Evolutionary conservation across 176 grass and related monocot genomes (phyloP), one percentile per base, ranked within the genome.

Genomic region (Phoenix dactylifera): DNA sequence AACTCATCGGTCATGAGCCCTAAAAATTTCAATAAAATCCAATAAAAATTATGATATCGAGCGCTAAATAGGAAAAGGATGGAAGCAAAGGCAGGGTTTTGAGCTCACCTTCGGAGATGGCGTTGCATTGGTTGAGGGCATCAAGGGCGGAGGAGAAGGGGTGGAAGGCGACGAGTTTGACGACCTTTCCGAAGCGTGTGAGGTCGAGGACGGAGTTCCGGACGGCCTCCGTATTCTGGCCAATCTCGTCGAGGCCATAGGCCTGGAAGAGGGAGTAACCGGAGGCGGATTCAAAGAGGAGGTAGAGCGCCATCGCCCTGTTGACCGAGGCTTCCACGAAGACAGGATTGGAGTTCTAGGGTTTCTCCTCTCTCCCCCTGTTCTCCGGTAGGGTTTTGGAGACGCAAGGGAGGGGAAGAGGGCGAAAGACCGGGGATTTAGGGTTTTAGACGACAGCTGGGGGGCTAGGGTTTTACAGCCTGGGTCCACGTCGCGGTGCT

Each of bases 101-200:
- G 2, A 59, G 57, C 16, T 12, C 26, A 86, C 86, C 90, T 84
- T 95, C 83, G 12, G 83, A 89, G 60, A 95, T 60, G 28, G 90
- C 86, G 80, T 95, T 95, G 74, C 79, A 81, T 72, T 95, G 90
- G 71, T 89, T 87, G 56, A 89, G 86, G 5, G 86, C 90, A 49
- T 90, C 86, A 18, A 87, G 5, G 54, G 90, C 83, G 44, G 90
- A 87, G 54, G 79, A 82, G 80, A 82, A 95, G 10, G 90, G 90
- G 50, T 26, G 73, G 86, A 95, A 95, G 15, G 80, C 90, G 18
- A 71, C 50, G 79, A 95, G 77, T 68, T 89, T 95, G 67, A 89
- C 83, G 65, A 85, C 90, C 72, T 90, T 85, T 22, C 90, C 80
- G 52, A 95, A 89, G 24, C 90, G 83, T 50, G 85, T 83, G 60